Evolutionary conservation across 2,329 filamentous ascomycete genomes (phyloP), one percentile per base, ranked within the genome.

Genomic region (Metarhizium album): DNA sequence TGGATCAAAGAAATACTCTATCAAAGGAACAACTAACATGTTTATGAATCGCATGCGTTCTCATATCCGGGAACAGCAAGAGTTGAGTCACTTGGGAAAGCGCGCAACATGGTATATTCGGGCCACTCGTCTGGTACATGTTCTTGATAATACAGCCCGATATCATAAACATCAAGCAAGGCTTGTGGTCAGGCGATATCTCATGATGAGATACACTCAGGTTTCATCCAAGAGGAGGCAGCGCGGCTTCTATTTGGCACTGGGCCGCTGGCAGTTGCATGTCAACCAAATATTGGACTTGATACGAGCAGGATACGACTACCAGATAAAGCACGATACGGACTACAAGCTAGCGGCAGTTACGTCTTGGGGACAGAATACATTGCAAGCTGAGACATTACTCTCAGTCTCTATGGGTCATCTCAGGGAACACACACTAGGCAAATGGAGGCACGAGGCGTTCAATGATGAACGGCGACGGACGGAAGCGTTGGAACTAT

Each of bases 191-290:
- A 63, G 66, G 45, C 60, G 57, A 18, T 61, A 66, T 52, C 57
- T 69, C 14, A 68, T 64, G 64, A 57, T 57, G 50, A 62, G 62
- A 51, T 68, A 68, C 49, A 65, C 65, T 2, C 58, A 68, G 51
- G 58, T 61, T 23, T 69, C 64, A 4, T 63, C 65, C 3, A 56
- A 54, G 16, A 57, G 61, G 45, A 68, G 63, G 46, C 64, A 60
- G 29, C 58, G 64, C 40, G 64, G 60, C 29, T 67, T 67, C 51
- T 64, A 64, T 42, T 33, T 49, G 11, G 63, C 63, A 14, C 54
- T 70, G 31, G 60, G 63, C 46, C 56, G 45, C 46, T 69, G 67
- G 67, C 60, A 54, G 38, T 52, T 48, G n/a, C 43, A 56, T 45
- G 50, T 59, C 2, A 42, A 35, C 4, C 49, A 48, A 13, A 48